Evolutionary conservation across 2,329 filamentous ascomycete species (phyloP), one percentile per base, ranked within the genome.

Genomic region (Pestalotiopsis sp.): DNA sequence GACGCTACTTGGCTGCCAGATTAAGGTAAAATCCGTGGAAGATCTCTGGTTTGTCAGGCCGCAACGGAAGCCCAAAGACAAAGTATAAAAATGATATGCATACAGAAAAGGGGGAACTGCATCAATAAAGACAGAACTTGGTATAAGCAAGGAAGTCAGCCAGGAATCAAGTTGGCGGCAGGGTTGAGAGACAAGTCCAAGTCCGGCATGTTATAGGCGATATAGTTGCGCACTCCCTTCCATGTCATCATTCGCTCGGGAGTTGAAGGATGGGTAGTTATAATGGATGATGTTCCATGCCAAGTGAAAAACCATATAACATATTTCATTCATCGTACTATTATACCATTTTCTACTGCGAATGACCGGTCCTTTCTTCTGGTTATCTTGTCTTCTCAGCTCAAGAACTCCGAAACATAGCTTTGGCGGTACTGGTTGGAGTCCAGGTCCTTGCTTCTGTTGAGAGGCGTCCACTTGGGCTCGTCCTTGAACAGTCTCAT

Each of bases 401-500:
- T 67, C 38, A 67, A 58, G 45, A 41, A 89, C 65, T 85, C 78
- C 68, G 78, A 74, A 56, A 97, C 83, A 76, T 99, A 99, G 63
- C 90, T 88, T 85, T 93, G 89, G 69, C 96, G 89, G 79, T 91
- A 92, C 66, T 86, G 82, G 81, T 98, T 99, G 69, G 79, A 79
- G 78, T 98, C 94, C 58, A 97, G 88, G 63, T 95, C 92, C 4
- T 84, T 82, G 6, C 88, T 89, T 68, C 96, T 90, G 83, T 97
- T 97, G 73, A 99, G 82, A 14, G 96, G 93, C 45, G 94, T 98
- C 96, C 96, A 99, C 83, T 98, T 98, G 41, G 96, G 96, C 82
- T 98, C 95, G 73, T 98, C 96, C 84, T 98, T 95, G 88, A 98
- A 99, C 65, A 99, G 86, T 68, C 96, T 89, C 93, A 98, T 95